Base-by-base conservation (phyloP, 2,329 filamentous ascomycete species). In the Hymenotorrendiella dingleyae region DNA sequence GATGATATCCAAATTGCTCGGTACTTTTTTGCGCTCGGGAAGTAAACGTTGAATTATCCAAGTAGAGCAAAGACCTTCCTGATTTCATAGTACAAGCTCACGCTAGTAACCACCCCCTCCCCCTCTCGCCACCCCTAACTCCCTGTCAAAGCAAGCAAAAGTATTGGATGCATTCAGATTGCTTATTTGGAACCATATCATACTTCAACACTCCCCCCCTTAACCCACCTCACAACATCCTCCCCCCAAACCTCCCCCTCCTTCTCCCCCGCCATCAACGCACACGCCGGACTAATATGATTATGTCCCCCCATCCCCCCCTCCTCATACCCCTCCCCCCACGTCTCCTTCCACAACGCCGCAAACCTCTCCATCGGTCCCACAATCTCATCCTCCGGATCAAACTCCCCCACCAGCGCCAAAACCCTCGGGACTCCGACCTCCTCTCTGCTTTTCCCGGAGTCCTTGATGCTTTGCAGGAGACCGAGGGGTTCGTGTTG, bases 241-340 rank as follows among this genome's bases (percentile, higher is more conserved):
- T 55, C 49, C 1, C 50, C 58, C 59, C 57, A 61, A 36, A 49
- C 36, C 47, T 61, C 59, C 2, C 48, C 59, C 20, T 50, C 50
- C 29, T 39, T 32, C 34, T 58, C 54, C 5, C 57, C 58, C 40
- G 47, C 54, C 42, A 52, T 48, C 36, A 62, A 29, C 10, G 47
- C 47, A 33, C 52, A 19, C 11, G 54, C 42, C 6, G 57, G 56
- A 45, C 50, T 55, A 17, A 60, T 56, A 52, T 62, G 59, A 45
- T 61, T 62, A 46, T 62, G 58, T 1, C 57, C 56, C 23, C 45
- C 17, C 11, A 60, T 42, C 14, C 39, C 37, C 32, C 45, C 21
- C 23, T 48, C 38, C 34, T 52, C 43, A 30, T 54, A 17, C 20
- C 47, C 52, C 17, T 52, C 54, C 1, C 52, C 54, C 50, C 54